Conservation (phyloP, 768 basidiomycete species). For the Tricholoma sp. region DNA sequence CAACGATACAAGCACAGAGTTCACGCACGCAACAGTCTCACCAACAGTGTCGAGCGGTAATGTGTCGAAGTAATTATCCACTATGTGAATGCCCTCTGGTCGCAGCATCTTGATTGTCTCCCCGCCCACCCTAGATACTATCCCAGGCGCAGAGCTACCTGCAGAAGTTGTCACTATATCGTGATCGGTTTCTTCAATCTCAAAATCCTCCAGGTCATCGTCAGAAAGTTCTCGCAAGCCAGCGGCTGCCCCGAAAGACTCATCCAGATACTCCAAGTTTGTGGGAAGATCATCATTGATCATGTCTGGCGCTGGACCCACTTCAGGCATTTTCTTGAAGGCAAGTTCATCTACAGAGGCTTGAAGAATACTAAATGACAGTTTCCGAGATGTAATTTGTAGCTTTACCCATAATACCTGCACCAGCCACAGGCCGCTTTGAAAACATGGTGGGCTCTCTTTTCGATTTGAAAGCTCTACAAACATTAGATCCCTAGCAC, state of each 20-base stretch:
- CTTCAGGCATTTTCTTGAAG: conserved; percentile 68
- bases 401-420: conserved; percentile 33
- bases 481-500: background rate
- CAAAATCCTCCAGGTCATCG: conserved; percentile 70
- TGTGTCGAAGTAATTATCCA: conserved; percentile 72
- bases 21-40: conserved; percentile 42
- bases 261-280: conserved; percentile 84
- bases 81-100: conserved; percentile 54
- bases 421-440: conserved; percentile 10
- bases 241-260: conserved; percentile 72
- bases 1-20: background rate
- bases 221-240: conserved; percentile 70
- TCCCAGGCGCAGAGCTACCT: conserved; percentile 27
- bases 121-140: conserved; percentile 65
- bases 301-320: conserved; percentile 82
- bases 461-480: conserved; percentile 21
- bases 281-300: conserved; percentile 87
- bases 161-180: conserved; percentile 18
- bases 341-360: conserved; percentile 81
- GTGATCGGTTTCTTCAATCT: conserved; percentile 26
- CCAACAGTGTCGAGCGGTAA: conserved; percentile 51
- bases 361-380: conserved; percentile 18
- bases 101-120: conserved; percentile 83
- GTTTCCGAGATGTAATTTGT: background rate
- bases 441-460: conserved; percentile 29